Conservation (phyloP, 2,329 filamentous ascomycete species). For the Clarireedia hainanense region DNA sequence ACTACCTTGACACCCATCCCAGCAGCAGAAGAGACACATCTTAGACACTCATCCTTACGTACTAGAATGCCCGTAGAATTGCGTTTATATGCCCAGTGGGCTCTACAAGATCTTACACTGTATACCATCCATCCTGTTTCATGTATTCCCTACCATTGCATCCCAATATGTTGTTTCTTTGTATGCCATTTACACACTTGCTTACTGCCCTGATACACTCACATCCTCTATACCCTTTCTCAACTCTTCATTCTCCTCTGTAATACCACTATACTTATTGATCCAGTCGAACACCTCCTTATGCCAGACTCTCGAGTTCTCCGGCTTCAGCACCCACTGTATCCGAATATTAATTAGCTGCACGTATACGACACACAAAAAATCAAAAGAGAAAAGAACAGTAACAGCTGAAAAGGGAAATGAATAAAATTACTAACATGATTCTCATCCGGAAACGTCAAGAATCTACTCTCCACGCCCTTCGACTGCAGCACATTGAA, state of each 20-base stretch:
- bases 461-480: constrained; percentile 53
- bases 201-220: constrained; percentile 1
- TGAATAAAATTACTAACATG: constrained; percentile 34
- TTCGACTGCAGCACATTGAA: constrained; percentile 57
- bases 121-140: too few relatives aligned
- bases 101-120: too few relatives aligned
- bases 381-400: background rate
- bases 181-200: background rate
- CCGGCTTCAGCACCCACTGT: constrained; percentile 82
- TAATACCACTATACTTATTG: constrained; percentile 50
- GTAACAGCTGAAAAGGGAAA: background rate
- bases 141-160: too few relatives aligned
- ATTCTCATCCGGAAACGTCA: constrained; percentile 64
- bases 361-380: background rate
- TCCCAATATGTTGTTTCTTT: too few relatives aligned
- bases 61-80: too few relatives aligned
- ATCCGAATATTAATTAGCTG: constrained; percentile 5
- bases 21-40: too few relatives aligned
- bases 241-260: constrained; percentile 21
- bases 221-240: constrained; percentile 9
- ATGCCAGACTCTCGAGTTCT: constrained; percentile 90
- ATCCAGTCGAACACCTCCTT: constrained; percentile 75
- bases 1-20: too few relatives aligned
- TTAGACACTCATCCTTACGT: too few relatives aligned
- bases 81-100: too few relatives aligned